These are phyloP conservation scores for Mallotus repandus DNA, from an alignment of 441 rosid species.

Conservation along the genomic window DNA sequence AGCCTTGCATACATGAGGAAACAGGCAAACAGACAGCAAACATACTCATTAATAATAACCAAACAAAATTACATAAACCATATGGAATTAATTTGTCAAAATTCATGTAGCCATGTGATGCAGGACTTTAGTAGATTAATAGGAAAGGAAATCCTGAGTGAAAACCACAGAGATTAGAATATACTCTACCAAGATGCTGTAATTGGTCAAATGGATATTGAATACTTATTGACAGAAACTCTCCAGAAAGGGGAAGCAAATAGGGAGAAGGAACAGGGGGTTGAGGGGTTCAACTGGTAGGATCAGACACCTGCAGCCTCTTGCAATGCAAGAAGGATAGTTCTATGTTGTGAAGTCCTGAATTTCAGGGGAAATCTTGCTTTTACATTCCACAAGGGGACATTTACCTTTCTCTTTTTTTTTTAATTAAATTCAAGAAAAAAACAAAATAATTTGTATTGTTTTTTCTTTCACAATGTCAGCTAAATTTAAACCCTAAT, in stretches of 20 bases:
- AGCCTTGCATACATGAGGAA: neutral
- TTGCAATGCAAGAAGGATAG: neutral
- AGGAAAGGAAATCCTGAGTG: neutral
- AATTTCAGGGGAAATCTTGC: neutral
- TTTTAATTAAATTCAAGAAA: no score
- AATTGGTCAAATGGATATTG: neutral
- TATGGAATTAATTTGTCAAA: neutral
- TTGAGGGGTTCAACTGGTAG: neutral
- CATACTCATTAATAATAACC: neutral
- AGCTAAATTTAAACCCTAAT: neutral
- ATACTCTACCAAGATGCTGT: neutral
- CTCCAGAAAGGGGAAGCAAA: neutral
- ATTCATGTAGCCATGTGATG: neutral
- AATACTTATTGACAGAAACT: neutral
- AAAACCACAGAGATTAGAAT: neutral
- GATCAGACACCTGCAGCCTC: neutral
- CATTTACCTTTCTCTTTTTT: no score
- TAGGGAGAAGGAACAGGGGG: neutral
- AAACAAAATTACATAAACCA: neutral
- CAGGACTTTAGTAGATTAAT: neutral
- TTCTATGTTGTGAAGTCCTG: neutral
- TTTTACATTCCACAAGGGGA: neutral
- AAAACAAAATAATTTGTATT: neutral
- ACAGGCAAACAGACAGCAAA: neutral
- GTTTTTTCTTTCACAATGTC: neutral